Percentiles rank a stretch among this genome's conserved stretches.
Conservation (phyloP, 179 eudicot genomes). For the Beta lomatogona region DNA sequence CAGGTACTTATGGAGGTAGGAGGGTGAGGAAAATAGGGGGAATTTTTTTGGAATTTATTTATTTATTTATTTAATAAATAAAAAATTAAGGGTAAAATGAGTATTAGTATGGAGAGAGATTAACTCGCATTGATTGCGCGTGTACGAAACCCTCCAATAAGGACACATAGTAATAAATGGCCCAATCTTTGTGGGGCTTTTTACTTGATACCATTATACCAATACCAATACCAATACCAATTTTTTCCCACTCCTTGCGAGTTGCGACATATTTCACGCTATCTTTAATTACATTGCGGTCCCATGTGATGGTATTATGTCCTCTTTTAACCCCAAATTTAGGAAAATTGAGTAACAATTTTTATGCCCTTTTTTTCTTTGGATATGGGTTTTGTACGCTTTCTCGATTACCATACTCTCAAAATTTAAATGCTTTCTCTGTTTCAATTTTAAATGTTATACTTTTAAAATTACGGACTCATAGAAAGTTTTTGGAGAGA, state of each 20-base stretch:
- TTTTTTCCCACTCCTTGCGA: neutral
- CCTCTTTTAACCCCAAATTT: neutral
- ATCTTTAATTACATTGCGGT: slow-evolving; percentile 25
- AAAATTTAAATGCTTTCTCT: too few relatives aligned
- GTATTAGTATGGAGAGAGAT: neutral
- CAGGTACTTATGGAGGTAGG: slow-evolving; percentile 56
- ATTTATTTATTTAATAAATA: neutral
- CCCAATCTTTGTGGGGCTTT: slow-evolving; percentile 28
- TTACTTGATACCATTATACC: neutral
- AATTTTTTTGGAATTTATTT: slow-evolving; percentile 16
- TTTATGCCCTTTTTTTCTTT: too few relatives aligned
- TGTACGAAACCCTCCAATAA: neutral
- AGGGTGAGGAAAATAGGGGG: slow-evolving; percentile 16
- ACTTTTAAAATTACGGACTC: too few relatives aligned
- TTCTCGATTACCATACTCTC: too few relatives aligned
- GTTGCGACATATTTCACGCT: slow-evolving; percentile 25
- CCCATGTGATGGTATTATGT: slow-evolving; percentile 34
- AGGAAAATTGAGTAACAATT: too few relatives aligned
- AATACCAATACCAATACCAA: too few relatives aligned
- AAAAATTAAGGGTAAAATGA: neutral
- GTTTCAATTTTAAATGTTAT: too few relatives aligned
- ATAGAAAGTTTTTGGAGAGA: too few relatives aligned
- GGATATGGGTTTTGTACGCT: too few relatives aligned
- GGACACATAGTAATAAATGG: neutral
- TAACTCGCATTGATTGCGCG: slow-evolving; percentile 30